A percentile compares a stretch with the other conserved stretches of the same genome.
Evolutionary conservation across 768 basidiomycete species (phyloP).

Genomic region (Tulasnella sp.): DNA sequence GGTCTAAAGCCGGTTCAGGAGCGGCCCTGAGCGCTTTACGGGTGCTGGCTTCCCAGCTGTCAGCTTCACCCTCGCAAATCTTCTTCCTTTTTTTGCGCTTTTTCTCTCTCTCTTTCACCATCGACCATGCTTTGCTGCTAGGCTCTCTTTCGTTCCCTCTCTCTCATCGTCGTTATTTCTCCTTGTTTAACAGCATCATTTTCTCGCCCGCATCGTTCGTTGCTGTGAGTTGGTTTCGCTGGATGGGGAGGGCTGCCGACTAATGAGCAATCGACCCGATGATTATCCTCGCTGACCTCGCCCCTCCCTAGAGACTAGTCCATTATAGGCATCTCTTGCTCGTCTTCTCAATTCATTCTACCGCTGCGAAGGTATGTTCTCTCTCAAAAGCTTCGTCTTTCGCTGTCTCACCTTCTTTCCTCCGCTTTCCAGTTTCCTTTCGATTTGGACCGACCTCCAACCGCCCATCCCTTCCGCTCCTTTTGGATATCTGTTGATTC

Average conservation of each 20-base stretch:
- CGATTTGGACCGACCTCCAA: neutral
- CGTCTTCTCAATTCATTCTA: neutral
- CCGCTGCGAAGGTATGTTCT: neutral
- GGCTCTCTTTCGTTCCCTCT: neutral
- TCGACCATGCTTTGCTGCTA: neutral
- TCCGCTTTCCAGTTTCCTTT: neutral
- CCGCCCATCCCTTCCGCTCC: neutral
- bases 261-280: neutral
- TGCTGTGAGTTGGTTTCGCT: neutral
- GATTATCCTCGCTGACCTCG: neutral
- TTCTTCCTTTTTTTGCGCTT: neutral
- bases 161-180: neutral
- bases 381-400: neutral
- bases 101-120: neutral
- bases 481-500: neutral
- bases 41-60: neutral
- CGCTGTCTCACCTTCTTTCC: neutral
- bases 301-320: neutral
- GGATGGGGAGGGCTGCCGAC: neutral
- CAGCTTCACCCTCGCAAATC: neutral
- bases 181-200: neutral
- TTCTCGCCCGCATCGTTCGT: neutral
- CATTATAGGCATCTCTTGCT: neutral
- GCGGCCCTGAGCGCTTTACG: neutral
- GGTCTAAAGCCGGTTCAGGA: neutral